These are phyloP conservation scores for Pythium sukuiense DNA, from an alignment of 352 stramenopile genomes.

Conservation along the genomic window DNA sequence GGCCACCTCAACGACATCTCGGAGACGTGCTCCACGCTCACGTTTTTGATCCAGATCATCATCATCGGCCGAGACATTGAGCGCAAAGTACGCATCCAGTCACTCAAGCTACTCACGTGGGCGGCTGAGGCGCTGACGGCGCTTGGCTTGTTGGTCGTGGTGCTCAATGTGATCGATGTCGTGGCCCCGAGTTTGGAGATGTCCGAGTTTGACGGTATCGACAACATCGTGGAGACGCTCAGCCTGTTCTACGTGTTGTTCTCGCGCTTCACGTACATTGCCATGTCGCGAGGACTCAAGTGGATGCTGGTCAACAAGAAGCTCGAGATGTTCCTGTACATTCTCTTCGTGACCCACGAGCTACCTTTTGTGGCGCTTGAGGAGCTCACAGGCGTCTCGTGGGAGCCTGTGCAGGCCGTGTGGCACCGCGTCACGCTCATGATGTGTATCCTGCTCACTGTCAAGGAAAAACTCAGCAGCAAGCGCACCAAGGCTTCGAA, in stretches of 20 bases:
- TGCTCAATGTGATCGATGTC: not conserved
- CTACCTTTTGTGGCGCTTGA: slow-evolving; percentile 29
- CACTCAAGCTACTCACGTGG: slow-evolving; percentile 4
- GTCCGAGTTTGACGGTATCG: not conserved
- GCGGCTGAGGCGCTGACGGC: no score
- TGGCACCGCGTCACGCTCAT: slow-evolving; percentile 30
- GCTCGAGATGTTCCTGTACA: slow-evolving; percentile 17
- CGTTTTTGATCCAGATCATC: slow-evolving; percentile 30
- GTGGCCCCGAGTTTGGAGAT: slow-evolving; percentile 8
- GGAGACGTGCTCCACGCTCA: slow-evolving; percentile 20
- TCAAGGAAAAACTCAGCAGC: slow-evolving; percentile 3
- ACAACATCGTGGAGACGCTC: slow-evolving; percentile 12
- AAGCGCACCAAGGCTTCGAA: slow-evolving; percentile 1
- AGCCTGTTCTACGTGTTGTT: no score
- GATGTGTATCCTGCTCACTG: slow-evolving; percentile 26
- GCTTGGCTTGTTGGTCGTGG: slow-evolving; percentile 3
- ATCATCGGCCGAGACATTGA: slow-evolving; percentile 25
- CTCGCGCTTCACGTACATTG: not conserved
- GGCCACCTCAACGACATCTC: slow-evolving; percentile 26
- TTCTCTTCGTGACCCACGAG: not conserved
- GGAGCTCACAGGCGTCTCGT: slow-evolving; percentile 19
- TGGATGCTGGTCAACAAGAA: not conserved
- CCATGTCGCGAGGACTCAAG: not conserved
- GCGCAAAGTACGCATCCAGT: slow-evolving; percentile 19
- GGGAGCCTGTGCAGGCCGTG: slow-evolving; percentile 31